These are phyloP conservation scores for Arthrobotrys entomopaga DNA, from an alignment of 2,329 filamentous ascomycete species.

Conservation along the genomic window DNA sequence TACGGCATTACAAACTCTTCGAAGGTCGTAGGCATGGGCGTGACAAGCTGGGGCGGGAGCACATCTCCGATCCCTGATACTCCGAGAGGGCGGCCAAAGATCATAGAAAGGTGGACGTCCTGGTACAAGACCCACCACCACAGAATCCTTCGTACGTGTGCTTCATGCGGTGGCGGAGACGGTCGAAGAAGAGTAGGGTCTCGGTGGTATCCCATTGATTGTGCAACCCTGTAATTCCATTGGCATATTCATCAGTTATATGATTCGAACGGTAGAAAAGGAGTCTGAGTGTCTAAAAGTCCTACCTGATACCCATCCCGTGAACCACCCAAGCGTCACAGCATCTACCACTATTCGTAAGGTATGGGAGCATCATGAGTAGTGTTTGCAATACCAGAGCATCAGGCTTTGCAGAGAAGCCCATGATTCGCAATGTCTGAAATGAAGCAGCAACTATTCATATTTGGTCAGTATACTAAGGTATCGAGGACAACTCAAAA, in stretches of 20 bases:
- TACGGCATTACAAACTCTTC: constrained; percentile 49
- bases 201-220: constrained; percentile 52
- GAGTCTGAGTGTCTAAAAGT: background rate
- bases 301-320: constrained; percentile 46
- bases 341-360: constrained; percentile 52
- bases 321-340: constrained; percentile 52
- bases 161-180: constrained; percentile 30
- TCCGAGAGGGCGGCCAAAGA: constrained; percentile 47
- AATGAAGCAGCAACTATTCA: constrained; percentile 41
- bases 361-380: constrained; percentile 51
- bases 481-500: background rate
- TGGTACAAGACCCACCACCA: constrained; percentile 54
- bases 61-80: constrained; percentile 50
- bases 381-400: constrained; percentile 35
- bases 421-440: constrained; percentile 50
- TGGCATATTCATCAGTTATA: background rate
- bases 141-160: constrained; percentile 46
- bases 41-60: constrained; percentile 39
- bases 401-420: constrained; percentile 41
- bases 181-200: constrained; percentile 43
- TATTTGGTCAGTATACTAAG: background rate
- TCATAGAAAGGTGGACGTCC: constrained; percentile 51
- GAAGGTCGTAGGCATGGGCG: constrained; percentile 45
- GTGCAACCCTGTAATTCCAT: constrained; percentile 27
- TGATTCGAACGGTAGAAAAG: background rate